Conservation (phyloP, 164 flowering plant species). For the Aristolochia californica region DNA sequence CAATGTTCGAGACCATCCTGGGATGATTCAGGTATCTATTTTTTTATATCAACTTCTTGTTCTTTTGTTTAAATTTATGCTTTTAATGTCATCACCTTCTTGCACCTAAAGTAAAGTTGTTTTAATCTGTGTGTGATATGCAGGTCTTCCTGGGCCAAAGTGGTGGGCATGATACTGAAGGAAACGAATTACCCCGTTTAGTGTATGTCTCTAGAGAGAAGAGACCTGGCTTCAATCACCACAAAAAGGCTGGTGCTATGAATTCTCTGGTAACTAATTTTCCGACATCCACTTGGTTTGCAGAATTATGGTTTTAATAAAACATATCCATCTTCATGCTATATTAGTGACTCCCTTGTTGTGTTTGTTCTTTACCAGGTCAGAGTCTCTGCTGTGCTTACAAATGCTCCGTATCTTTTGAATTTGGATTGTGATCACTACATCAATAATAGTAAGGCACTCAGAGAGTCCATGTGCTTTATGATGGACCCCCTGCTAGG, state of each 20-base stretch:
- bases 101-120: neutral
- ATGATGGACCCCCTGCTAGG: conserved; percentile 63
- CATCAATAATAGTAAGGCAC: conserved; percentile 65
- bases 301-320: neutral
- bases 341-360: neutral
- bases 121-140: neutral
- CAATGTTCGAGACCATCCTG: conserved; percentile 71
- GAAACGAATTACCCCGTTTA: conserved; percentile 59
- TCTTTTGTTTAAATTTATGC: neutral
- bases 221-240: conserved; percentile 66
- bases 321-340: neutral
- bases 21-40: conserved; percentile 58
- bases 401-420: conserved; percentile 56
- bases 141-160: conserved; percentile 63
- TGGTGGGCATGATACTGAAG: conserved; percentile 55
- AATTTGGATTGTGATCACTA: conserved; percentile 78
- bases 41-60: neutral
- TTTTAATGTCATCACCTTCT: neutral
- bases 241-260: conserved; percentile 81
- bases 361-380: conserved; percentile 25
- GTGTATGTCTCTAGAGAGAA: conserved; percentile 69
- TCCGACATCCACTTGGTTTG: neutral
- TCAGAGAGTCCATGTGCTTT: conserved; percentile 66
- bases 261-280: conserved; percentile 44
- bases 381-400: conserved; percentile 59